Percentiles rank a stretch among this genome's conserved stretches.
Evolutionary conservation across 202 grass and related monocot species (phyloP).

Genomic region (Brachypodium distachyon): DNA sequence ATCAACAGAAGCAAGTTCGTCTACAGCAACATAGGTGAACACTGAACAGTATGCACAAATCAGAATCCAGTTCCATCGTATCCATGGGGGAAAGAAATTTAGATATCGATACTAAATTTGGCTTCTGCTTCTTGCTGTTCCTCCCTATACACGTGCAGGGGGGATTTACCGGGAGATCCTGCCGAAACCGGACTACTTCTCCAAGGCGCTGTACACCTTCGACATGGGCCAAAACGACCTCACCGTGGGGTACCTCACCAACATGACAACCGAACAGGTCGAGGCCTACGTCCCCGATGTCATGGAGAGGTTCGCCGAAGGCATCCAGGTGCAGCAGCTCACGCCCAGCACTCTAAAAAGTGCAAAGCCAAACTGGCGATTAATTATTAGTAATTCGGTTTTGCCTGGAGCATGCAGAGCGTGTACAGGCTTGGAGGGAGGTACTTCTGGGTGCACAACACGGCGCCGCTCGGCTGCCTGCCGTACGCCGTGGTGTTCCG

Average conservation of each 20-base stretch:
- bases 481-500: constrained; percentile 50
- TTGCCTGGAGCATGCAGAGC: too few relatives aligned
- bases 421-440: constrained; percentile 41
- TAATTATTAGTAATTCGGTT: too few relatives aligned
- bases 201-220: constrained; percentile 83
- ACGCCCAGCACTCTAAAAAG: too few relatives aligned
- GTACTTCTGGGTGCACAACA: constrained; percentile 90
- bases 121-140: neutral
- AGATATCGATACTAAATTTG: too few relatives aligned
- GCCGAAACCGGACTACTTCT: constrained; percentile 63
- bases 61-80: too few relatives aligned
- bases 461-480: constrained; percentile 74
- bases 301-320: constrained; percentile 45
- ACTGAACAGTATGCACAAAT: too few relatives aligned
- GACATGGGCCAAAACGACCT: constrained; percentile 90
- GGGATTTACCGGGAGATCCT: constrained; percentile 63
- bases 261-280: constrained; percentile 49
- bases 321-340: constrained; percentile 77
- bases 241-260: constrained; percentile 53
- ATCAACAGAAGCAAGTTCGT: constrained; percentile 54
- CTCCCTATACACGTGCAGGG: constrained; percentile 22
- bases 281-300: constrained; percentile 56
- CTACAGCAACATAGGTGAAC: constrained; percentile 54
- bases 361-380: too few relatives aligned
- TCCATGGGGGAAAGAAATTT: too few relatives aligned